These are phyloP conservation scores for Corynascus novoguineensis DNA, from an alignment of 495 filamentous ascomycete genomes.

Conservation along the genomic window DNA sequence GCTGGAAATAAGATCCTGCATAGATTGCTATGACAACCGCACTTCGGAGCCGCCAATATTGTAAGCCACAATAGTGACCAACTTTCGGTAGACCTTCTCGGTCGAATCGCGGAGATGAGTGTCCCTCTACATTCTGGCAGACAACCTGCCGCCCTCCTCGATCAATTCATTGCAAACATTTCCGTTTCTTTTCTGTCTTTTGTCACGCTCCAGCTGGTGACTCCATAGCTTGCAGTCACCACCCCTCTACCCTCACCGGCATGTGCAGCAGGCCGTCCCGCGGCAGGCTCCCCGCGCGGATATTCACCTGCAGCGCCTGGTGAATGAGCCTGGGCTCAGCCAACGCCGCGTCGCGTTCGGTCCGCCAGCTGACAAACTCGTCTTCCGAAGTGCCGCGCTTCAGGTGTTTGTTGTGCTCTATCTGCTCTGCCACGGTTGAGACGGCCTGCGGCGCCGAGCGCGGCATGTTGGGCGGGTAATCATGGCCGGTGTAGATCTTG, in stretches of 20 bases:
- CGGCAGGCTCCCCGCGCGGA: conserved; percentile 50
- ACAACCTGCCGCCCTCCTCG: too few species aligned
- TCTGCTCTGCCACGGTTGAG: conserved; percentile 49
- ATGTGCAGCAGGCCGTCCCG: conserved; percentile 40
- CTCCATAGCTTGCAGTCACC: background rate
- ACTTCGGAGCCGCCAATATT: too few species aligned
- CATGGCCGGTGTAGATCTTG: conserved; percentile 49
- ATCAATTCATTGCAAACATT: too few species aligned
- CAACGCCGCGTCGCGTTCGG: conserved; percentile 43
- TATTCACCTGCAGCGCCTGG: conserved; percentile 55
- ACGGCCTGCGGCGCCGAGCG: conserved; percentile 34
- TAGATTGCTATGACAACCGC: too few species aligned
- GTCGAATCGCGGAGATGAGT: too few species aligned
- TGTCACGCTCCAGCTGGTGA: too few species aligned
- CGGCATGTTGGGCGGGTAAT: conserved; percentile 39
- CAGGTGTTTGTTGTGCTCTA: conserved; percentile 49
- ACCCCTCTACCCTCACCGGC: conserved; percentile 34
- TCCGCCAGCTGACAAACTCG: conserved; percentile 47
- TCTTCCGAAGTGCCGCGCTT: conserved; percentile 34
- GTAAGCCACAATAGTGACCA: too few species aligned
- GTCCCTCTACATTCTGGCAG: too few species aligned
- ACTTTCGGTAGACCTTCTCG: too few species aligned
- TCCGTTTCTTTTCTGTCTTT: too few species aligned
- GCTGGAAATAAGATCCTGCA: too few species aligned
- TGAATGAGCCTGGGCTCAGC: conserved; percentile 50